phyloP scores from a whole-genome alignment of 2,329 filamentous ascomycete species.

The Fusarium metavorans region DNA sequence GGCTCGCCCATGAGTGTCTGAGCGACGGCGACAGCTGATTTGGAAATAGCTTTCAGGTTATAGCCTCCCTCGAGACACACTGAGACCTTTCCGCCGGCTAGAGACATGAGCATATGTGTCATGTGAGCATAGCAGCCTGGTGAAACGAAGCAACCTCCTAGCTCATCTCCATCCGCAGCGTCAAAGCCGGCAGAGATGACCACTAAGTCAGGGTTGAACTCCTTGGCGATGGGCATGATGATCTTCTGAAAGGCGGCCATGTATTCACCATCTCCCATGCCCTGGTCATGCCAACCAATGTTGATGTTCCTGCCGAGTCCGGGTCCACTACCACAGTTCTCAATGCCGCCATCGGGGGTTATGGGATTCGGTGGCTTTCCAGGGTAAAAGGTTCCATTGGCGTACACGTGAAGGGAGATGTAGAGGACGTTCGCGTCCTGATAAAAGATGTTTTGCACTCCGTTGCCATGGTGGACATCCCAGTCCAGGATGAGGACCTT shows the following conservation, averaged over 20 bases:
- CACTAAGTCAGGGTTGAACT: conserved; percentile 94
- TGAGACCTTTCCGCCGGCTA: conserved; percentile 88
- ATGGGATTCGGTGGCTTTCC: conserved; percentile 68
- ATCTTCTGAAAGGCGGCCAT: conserved; percentile 96
- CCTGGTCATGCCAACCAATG: conserved; percentile 75
- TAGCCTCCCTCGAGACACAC: conserved; percentile 97
- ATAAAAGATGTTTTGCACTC: conserved; percentile 96
- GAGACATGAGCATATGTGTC: conserved; percentile 98
- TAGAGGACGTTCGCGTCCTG: conserved; percentile 95
- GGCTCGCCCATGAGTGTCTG: conserved; percentile 96
- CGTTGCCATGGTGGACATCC: conserved; percentile 87
- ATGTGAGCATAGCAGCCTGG: conserved; percentile 96
- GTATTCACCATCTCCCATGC: conserved; percentile 97
- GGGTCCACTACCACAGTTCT: conserved; percentile 67
- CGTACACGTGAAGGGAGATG: conserved; percentile 92
- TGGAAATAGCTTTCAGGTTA: conserved; percentile 91
- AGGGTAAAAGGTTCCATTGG: conserved; percentile 88
- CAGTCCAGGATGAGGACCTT: conserved; percentile 96
- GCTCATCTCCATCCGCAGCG: conserved; percentile 90
- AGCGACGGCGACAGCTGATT: conserved; percentile 91
- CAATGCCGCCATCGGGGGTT: conserved; percentile 70
- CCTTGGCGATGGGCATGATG: conserved; percentile 93
- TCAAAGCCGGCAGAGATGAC: conserved; percentile 98
- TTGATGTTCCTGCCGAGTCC: conserved; percentile 74
- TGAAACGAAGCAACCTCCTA: conserved; percentile 93